Evolutionary conservation across 352 stramenopile species (phyloP), one percentile per base, ranked within the genome.

Genomic region (Phytophthora pinifolia): DNA sequence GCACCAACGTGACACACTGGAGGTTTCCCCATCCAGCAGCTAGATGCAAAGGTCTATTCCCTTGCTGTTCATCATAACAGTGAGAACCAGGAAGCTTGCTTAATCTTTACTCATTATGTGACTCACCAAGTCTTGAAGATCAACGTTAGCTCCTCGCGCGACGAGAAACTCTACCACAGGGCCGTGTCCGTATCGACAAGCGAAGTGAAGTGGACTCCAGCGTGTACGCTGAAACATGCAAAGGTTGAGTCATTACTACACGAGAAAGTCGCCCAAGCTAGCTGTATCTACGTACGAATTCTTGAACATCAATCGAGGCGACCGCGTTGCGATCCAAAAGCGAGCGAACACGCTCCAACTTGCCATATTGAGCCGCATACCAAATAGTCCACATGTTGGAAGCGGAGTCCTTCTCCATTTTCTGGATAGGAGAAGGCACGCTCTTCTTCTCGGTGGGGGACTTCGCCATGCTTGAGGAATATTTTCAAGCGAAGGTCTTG

Each of bases 21-120:
- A 86, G 41, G 29, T 83, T 74, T 15, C 82, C 79, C 73, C 77
- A 92, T 0, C 79, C 82, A 50, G 79, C 75, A n/a, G 77, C 75
- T 27, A 92, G 36, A 46, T 92, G 79, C 8, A 92, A 48, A 9
- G 82, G 62, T 6, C 79, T 85, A 37, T 89, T 88, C n/a, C 79
- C 75, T 46, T 68, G 62, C 82, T 91, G 36, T 20, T 14, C 4
- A 44, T 12, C 14, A 47, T 25, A 14, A 46, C 3, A 47, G 13
- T 47, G 7, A 50, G 27, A 14, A 29, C 15, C 5, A 12, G 32
- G 20, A 20, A 34, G 8, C 6, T 15, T 27, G 2, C 22, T 48
- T 20, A 25, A 35, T 12, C 2, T 27, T 20, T 20, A 32, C 17
- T 46, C 22, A 14, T 9, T 46, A 6, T 13, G 6, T 18, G n/a